Percentiles rank a stretch among this genome's conserved stretches.
These are phyloP conservation scores for Claviceps africana DNA, from an alignment of 2,329 filamentous ascomycete genomes.

Conservation along the genomic window DNA sequence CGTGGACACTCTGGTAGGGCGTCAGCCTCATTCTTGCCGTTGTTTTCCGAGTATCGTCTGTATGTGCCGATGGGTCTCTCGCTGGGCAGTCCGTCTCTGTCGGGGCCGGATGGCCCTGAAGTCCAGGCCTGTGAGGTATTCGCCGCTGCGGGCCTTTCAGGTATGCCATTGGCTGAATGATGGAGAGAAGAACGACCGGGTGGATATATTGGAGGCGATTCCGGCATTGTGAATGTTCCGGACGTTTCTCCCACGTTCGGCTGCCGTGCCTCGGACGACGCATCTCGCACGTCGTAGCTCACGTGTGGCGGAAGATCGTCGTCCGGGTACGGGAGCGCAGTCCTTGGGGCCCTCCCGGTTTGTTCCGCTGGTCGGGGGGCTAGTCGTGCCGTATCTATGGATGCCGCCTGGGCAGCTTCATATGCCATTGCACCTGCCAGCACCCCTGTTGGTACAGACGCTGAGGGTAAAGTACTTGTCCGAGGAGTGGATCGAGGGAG, in stretches of 20 bases:
- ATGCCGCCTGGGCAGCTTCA: not conserved
- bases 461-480: conserved; percentile 20
- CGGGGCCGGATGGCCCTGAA: conserved; percentile 30
- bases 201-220: not conserved
- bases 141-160: conserved; percentile 2
- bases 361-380: conserved; percentile 13
- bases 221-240: conserved; percentile 13
- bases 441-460: conserved; percentile 15
- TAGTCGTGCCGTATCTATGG: not conserved
- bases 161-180: not conserved
- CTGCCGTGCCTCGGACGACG: not conserved
- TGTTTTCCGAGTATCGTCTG: conserved; percentile 37
- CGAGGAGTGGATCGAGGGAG: conserved; percentile 21
- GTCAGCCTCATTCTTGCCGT: conserved; percentile 9
- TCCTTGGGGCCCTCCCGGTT: conserved; percentile 8
- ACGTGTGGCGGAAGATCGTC: conserved; percentile 16
- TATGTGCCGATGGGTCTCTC: conserved; percentile 33
- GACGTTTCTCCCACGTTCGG: conserved; percentile 1
- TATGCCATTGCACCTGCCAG: conserved; percentile 2
- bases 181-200: not conserved
- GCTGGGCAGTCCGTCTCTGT: conserved; percentile 17
- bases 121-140: conserved; percentile 27
- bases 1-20: conserved; percentile 57
- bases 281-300: conserved; percentile 11
- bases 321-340: conserved; percentile 24